phyloP scores from a whole-genome alignment of 768 basidiomycete species.

The Lentinus tigrinus region DNA sequence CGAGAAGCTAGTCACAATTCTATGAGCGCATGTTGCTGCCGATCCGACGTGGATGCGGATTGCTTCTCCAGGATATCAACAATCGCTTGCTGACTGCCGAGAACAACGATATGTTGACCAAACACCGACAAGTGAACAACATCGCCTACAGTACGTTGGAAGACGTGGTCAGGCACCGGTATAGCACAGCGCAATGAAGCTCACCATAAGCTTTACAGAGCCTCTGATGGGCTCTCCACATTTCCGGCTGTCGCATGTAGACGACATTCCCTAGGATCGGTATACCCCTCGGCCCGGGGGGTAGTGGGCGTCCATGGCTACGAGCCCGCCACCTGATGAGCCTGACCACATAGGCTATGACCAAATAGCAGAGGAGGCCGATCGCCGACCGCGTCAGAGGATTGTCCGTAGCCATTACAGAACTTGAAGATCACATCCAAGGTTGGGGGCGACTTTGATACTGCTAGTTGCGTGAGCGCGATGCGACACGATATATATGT shows the following conservation, averaged over 20 bases:
- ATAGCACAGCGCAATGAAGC: not conserved
- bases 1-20: not conserved
- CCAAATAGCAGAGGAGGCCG: too few relatives aligned
- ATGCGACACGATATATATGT: too few relatives aligned
- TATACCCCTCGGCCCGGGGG: conserved; percentile 3
- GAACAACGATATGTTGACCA: conserved; percentile 1
- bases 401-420: too few relatives aligned
- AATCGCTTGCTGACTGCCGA: not conserved
- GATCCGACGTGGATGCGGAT: conserved; percentile 3
- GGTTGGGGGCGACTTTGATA: too few relatives aligned
- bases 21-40: conserved; percentile 3
- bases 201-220: not conserved
- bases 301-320: not conserved
- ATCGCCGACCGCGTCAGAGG: too few relatives aligned
- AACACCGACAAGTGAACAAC: conserved; percentile 3
- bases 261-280: conserved; percentile 11
- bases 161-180: too few relatives aligned
- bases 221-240: not conserved
- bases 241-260: not conserved
- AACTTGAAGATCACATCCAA: too few relatives aligned
- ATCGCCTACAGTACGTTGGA: too few relatives aligned
- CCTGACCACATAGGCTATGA: not conserved
- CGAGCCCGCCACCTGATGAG: not conserved
- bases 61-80: conserved; percentile 10
- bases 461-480: too few relatives aligned